Evolutionary conservation across 2,329 filamentous ascomycete species (phyloP).

Genomic region (Pleoardoris graminearum): DNA sequence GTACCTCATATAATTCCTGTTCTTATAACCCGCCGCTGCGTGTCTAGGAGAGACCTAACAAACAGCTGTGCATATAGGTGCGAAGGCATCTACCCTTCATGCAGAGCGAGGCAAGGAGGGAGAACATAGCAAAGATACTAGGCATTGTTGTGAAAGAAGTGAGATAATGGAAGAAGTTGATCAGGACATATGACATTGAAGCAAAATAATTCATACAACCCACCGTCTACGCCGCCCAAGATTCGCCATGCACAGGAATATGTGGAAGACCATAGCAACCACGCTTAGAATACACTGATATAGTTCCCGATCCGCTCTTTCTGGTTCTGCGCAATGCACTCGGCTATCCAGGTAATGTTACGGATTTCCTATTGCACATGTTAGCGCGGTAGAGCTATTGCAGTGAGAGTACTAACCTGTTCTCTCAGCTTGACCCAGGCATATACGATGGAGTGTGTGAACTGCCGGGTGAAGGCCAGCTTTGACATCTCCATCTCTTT

Average conservation of each 20-base stretch:
- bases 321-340: conserved; percentile 99
- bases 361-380: conserved; percentile 77
- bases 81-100: too few relatives aligned
- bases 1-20: too few relatives aligned
- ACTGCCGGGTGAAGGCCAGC: conserved; percentile 91
- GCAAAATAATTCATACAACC: conserved; percentile 32
- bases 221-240: conserved; percentile 33
- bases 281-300: conserved; percentile 79
- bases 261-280: conserved; percentile 27
- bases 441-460: conserved; percentile 92
- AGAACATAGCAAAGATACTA: too few relatives aligned
- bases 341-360: conserved; percentile 99
- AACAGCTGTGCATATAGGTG: too few relatives aligned
- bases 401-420: conserved; percentile 67
- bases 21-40: too few relatives aligned
- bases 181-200: conserved; percentile 2
- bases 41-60: too few relatives aligned
- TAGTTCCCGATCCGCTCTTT: conserved; percentile 99
- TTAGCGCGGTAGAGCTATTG: conserved; percentile 14
- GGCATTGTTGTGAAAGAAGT: too few relatives aligned
- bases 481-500: conserved; percentile 99
- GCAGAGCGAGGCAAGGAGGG: background rate
- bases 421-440: conserved; percentile 97
- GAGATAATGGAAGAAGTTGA: background rate
- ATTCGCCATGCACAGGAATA: conserved; percentile 30